phyloP scores from a whole-genome alignment of 1,139 yeast species.

The Kluyveromyces sp. region DNA sequence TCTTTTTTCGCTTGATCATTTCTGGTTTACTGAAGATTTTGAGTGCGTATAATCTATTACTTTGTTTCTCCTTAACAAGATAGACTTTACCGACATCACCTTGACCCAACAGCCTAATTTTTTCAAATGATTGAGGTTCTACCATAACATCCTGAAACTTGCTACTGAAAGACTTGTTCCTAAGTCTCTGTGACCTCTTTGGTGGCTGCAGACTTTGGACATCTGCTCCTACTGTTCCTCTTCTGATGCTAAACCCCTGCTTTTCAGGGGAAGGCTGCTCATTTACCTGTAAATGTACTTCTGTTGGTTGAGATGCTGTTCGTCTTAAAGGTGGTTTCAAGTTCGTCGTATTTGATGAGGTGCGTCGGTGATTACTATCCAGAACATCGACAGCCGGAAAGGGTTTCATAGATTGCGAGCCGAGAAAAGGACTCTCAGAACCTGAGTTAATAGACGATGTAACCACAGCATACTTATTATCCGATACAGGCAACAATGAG shows the following conservation, averaged over 20 bases:
- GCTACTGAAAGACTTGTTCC: constrained; percentile 48
- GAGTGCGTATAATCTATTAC: constrained; percentile 81
- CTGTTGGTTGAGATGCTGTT: constrained; percentile 26
- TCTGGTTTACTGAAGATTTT: constrained; percentile 84
- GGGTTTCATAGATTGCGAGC: constrained; percentile 7
- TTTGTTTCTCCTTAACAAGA: constrained; percentile 72
- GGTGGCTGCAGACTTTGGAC: constrained; percentile 19
- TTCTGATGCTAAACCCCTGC: constrained; percentile 2
- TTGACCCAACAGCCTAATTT: constrained; percentile 79
- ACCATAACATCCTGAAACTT: constrained; percentile 75
- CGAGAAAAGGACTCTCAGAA: constrained; percentile 9
- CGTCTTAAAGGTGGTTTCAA: constrained; percentile 19
- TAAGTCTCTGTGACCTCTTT: constrained; percentile 38
- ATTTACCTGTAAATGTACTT: constrained; percentile 8
- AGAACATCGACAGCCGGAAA: constrained; percentile 7
- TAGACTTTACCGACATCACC: constrained; percentile 98
- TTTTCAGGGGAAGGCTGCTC: not conserved
- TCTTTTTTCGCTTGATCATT: constrained; percentile 91
- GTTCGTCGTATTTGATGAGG: not conserved
- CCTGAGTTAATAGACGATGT: constrained; percentile 2
- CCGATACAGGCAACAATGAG: not conserved
- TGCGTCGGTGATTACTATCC: not conserved
- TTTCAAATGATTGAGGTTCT: constrained; percentile 80
- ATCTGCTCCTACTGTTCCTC: constrained; percentile 6
- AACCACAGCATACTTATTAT: not conserved